Evolutionary conservation across 306 rosid genomes (phyloP).

Genomic region (Fagus crenata): DNA sequence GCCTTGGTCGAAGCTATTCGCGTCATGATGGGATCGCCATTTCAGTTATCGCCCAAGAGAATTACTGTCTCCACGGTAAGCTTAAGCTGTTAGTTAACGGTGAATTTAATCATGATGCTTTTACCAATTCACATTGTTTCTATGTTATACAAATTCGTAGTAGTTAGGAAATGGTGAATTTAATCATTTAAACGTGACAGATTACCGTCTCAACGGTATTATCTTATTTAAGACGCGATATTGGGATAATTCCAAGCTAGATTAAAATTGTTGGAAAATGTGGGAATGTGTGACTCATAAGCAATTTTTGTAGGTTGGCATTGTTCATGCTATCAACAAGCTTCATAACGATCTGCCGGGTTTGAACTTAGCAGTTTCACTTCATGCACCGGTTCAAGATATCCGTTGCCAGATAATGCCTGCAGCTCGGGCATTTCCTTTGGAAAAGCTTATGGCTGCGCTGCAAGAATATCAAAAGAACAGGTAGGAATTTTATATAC

Average conservation of each 20-base stretch:
- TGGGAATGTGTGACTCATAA: conserved; percentile 19
- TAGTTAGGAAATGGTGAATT: no score
- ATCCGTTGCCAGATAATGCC: conserved; percentile 99
- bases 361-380: conserved; percentile 90
- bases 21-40: conserved; percentile 76
- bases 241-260: no score
- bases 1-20: conserved; percentile 79
- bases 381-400: conserved; percentile 91
- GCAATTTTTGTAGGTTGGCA: conserved; percentile 67
- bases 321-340: conserved; percentile 85
- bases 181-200: no score
- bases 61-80: conserved; percentile 43
- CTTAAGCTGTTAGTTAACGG: no score
- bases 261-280: not conserved
- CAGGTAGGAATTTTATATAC: conserved; percentile 39
- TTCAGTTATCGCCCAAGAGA: conserved; percentile 75
- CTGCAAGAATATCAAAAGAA: conserved; percentile 77
- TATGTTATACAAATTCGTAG: no score
- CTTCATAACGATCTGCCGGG: conserved; percentile 89
- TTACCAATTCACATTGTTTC: no score
- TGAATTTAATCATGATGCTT: no score
- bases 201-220: conserved; percentile 56
- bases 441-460: conserved; percentile 81
- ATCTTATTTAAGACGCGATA: no score
- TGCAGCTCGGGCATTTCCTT: conserved; percentile 95